Conservation (phyloP, 129 eudicot genomes). For the Flaveria trinervia region DNA sequence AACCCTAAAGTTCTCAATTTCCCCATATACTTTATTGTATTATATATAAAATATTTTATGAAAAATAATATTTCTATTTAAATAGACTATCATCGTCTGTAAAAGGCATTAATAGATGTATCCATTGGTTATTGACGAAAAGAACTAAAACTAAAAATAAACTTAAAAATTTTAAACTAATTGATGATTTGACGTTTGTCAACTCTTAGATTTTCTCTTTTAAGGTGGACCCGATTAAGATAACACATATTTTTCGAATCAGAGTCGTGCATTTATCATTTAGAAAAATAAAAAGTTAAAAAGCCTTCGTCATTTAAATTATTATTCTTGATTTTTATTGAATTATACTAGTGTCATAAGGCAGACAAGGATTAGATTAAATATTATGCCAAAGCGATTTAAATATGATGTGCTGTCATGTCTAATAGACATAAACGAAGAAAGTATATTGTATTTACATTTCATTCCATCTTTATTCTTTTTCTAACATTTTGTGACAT, state of each 20-base stretch:
- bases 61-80: not conserved
- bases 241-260: no score
- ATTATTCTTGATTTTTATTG: not conserved
- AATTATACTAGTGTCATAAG: not conserved
- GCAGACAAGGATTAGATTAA: not conserved
- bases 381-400: not conserved
- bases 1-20: not conserved
- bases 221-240: no score
- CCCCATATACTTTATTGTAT: not conserved
- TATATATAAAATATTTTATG: not conserved
- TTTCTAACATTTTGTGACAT: not conserved
- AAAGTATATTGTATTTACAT: not conserved
- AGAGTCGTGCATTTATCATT: no score
- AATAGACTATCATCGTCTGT: not conserved
- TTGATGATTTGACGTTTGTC: not conserved
- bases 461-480: conserved; percentile 8
- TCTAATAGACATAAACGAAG: not conserved
- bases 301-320: not conserved
- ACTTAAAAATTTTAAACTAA: not conserved
- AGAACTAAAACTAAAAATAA: not conserved
- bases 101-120: not conserved
- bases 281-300: not conserved
- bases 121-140: not conserved
- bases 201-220: no score
- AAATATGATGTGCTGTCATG: not conserved